A percentile compares a stretch with the other conserved stretches of the same genome.
phyloP scores from a whole-genome alignment of 768 basidiomycete species.

The Amanita molliuscula region DNA sequence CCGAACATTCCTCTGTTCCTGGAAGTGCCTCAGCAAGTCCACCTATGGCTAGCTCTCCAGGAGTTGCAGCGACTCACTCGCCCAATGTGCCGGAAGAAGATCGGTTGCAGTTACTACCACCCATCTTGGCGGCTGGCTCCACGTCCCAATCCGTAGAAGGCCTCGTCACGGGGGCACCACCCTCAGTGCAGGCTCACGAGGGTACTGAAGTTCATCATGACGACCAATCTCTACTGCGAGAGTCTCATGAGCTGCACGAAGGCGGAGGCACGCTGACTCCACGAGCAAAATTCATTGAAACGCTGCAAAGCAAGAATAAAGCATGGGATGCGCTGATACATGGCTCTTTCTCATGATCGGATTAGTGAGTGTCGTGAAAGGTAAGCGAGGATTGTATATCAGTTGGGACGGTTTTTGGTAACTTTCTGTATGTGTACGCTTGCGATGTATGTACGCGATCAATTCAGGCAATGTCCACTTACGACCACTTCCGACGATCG shows the following conservation, averaged over 20 bases:
- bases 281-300: constrained; percentile 42
- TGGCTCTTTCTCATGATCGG: constrained; percentile 46
- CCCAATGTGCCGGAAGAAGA: constrained; percentile 4
- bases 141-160: background rate
- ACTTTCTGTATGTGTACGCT: background rate
- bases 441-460: background rate
- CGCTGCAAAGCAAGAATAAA: constrained; percentile 43
- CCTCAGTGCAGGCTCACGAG: background rate
- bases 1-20: background rate
- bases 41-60: background rate
- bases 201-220: background rate
- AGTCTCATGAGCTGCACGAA: background rate
- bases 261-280: constrained; percentile 15
- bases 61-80: background rate
- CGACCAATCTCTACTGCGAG: background rate
- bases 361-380: background rate
- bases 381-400: background rate
- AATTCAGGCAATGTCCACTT: background rate
- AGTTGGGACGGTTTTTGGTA: background rate
- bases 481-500: background rate
- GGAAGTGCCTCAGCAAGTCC: background rate
- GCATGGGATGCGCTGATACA: constrained; percentile 63
- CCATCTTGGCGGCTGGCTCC: constrained; percentile 1
- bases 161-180: too few species aligned
- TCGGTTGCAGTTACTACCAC: constrained; percentile 2